phyloP scores from a whole-genome alignment of 1,284 basidiomycete genomes.

The Fomitiporia mediterranea region DNA sequence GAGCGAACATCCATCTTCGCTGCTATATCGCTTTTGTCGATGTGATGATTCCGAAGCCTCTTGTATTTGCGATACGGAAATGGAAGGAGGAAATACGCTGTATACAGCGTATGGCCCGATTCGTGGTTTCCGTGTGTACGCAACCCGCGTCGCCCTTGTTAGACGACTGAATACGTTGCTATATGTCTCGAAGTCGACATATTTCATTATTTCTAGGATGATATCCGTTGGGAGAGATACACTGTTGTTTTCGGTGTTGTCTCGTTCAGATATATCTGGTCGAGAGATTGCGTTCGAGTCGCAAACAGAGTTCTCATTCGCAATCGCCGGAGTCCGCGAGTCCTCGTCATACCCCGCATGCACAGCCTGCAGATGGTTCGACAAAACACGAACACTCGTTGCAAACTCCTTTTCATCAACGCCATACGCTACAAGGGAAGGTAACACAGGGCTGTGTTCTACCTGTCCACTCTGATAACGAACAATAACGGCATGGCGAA shows the following conservation, averaged over 20 bases:
- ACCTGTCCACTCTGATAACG: not conserved
- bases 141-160: not conserved
- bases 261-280: not conserved
- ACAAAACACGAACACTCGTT: not conserved
- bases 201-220: constrained; percentile 1
- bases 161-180: not conserved
- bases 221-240: not conserved
- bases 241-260: not conserved
- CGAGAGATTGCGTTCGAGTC: not conserved
- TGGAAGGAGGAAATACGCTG: too few species aligned
- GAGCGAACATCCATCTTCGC: not conserved
- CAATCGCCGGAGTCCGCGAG: too few species aligned
- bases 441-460: not conserved
- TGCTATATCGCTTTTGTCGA: too few species aligned
- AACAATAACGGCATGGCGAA: constrained; percentile 1
- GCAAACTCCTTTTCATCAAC: constrained; percentile 3
- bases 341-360: not conserved
- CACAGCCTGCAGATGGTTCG: not conserved
- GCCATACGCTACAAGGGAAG: constrained; percentile 4
- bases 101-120: not conserved
- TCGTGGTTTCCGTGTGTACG: not conserved
- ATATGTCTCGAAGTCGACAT: not conserved
- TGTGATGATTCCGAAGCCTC: too few species aligned
- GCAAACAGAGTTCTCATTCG: not conserved
- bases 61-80: too few species aligned